Percentiles rank a stretch among this genome's conserved stretches.
Conservation (phyloP, 1,139 yeast genomes). For the Candida sp. region DNA sequence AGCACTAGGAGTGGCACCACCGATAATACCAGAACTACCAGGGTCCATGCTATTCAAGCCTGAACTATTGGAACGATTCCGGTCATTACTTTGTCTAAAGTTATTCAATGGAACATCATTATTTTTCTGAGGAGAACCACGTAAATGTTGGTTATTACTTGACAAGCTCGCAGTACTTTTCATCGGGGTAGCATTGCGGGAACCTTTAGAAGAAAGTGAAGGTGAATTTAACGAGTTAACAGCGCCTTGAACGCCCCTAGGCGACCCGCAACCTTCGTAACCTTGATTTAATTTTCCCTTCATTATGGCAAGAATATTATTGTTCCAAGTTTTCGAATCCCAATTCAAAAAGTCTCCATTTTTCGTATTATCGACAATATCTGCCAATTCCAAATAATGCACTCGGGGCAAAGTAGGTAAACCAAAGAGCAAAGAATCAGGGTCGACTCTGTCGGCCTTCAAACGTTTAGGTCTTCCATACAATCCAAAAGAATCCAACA, state of each 20-base stretch:
- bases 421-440: slow-evolving; percentile 79
- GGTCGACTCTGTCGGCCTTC: slow-evolving; percentile 83
- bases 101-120: background rate
- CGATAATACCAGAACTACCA: background rate
- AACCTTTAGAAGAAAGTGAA: background rate
- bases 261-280: slow-evolving; percentile 80
- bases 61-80: background rate
- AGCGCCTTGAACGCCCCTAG: slow-evolving; percentile 61
- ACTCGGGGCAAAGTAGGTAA: slow-evolving; percentile 88
- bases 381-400: slow-evolving; percentile 59
- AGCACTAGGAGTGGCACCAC: background rate
- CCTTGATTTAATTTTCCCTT: slow-evolving; percentile 67
- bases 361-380: slow-evolving; percentile 19
- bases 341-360: slow-evolving; percentile 40
- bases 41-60: background rate
- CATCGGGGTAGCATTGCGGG: slow-evolving; percentile 3
- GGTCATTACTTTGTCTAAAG: background rate
- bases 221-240: slow-evolving; percentile 41
- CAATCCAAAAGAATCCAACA: slow-evolving; percentile 79
- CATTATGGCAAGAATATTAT: slow-evolving; percentile 59
- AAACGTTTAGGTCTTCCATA: slow-evolving; percentile 90
- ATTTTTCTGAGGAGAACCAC: background rate
- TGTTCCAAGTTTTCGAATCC: slow-evolving; percentile 70
- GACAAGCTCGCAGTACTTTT: background rate
- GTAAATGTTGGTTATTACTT: background rate